Base-by-base conservation (phyloP, 1,284 basidiomycete species). In the Boletus semigastroideus region DNA sequence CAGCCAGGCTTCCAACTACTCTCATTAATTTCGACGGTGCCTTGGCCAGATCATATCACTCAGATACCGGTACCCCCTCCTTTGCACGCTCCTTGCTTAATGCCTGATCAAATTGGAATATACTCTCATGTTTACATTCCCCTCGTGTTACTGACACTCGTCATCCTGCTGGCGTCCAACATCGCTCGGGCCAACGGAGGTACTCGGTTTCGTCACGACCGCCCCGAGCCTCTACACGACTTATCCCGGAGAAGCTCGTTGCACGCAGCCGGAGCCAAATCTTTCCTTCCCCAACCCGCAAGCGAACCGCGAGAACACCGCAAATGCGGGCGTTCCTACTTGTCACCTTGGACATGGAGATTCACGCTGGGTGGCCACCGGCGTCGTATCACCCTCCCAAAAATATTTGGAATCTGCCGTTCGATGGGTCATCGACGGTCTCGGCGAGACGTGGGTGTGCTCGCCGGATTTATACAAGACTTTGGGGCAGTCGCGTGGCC, bases 1-100 rank as follows among this genome's bases (percentile, higher is more conserved):
- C 74, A 76, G 17, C 92, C 94, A 2, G 94, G 92, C 22, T 92
- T 95, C 66, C 91, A 94, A 56, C 78, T 97, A 13, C 76, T 97
- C 42, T 88, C 90, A 0, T 74, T 95, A 6, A 72, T 77, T 14
- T 76, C 83, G 31, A 78, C 80, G 12, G 55, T 60, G 17, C 66
- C 67, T 31, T 59, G 53, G 9, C 45, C 52, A 16, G 59, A 66
- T 43, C 45, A 52, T 37, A 65, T 70, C 17, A 64, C 54, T 0
- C 70, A 71, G 52, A 52, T 49, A 12, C 59, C 70, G 10, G 49
- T 40, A 36, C 61, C 42, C 22, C 57, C 56, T n/a, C 54, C 56
- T 49, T 51, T 58, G 38, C 83, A 86, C 59, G 65, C 68, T 4
- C 78, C 79, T 27, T 94, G 89, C 69, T 68, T 82, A 45, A 77